Base-by-base conservation (phyloP, 169 alveolate species). In the Cryptosporidium tyzzeri region DNA sequence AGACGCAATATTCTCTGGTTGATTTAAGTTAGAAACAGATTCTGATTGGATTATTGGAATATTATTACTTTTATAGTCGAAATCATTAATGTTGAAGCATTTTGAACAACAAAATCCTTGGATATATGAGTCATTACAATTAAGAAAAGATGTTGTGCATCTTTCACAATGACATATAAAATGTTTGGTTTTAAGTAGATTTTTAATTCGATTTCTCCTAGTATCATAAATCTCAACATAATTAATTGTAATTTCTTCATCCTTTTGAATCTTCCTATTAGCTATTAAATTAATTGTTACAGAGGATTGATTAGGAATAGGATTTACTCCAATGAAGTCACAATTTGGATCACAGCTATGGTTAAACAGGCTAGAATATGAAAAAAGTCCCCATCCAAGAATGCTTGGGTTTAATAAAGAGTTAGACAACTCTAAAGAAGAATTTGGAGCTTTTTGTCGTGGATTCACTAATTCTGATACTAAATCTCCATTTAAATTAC, bases 261-360 rank as follows among this genome's bases (percentile, higher is more conserved):
- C 74, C 53, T 45, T 80, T 39, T n/a, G 8, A 9, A 80, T 80
- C n/a, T 44, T 80, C 41, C 67, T 59, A 33, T 39, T 80, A 4
- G 80, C 68, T 39, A 9, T 61, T 18, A 80, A n/a, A 3, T 80
- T 74, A 45, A 80, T 62, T 14, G 3, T 10, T 23, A 61, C 23
- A 23, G 74, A 21, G n/a, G 31, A 23, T n/a, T 29, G 31, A 39
- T 14, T 33, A 37, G 2, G 14, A 29, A 39, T 1, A 10, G 71
- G 53, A 23, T 59, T 59, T 1, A 29, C 68, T n/a, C 89, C 89
- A 21, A 80, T 59, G 35, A 62, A 80, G 41, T 55, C 73, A 18
- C 89, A 80, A 18, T 80, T 80, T 31, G 89, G 89, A 33, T 80
- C 89, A 31, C 89, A 80, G 51, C 89, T 80, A 67, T 80, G 89